Evolutionary conservation across 2,329 filamentous ascomycete species (phyloP).

Genomic region (Sarocladiaceae sp.): DNA sequence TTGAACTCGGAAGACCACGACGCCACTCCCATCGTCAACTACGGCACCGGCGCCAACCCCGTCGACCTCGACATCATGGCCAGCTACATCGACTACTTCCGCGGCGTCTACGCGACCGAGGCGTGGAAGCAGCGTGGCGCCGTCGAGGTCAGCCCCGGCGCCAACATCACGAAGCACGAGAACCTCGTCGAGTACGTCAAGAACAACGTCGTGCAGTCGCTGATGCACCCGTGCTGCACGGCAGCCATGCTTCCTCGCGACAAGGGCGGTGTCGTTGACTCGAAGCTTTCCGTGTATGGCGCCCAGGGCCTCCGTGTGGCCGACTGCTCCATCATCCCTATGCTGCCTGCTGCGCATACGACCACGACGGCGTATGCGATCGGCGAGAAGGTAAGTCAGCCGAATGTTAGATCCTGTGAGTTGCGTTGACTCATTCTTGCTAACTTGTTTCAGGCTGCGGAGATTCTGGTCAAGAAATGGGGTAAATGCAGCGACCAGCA

Average conservation of each 20-base stretch:
- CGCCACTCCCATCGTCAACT: slow-evolving; percentile 25
- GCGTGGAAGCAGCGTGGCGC: slow-evolving; percentile 21
- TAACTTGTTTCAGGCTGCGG: too few relatives aligned
- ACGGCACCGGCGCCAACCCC: slow-evolving; percentile 27
- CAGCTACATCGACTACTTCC: slow-evolving; percentile 23
- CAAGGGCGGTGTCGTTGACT: slow-evolving; percentile 28
- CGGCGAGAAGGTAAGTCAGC: slow-evolving; percentile 34
- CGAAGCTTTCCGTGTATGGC: slow-evolving; percentile 27
- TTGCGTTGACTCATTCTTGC: too few relatives aligned
- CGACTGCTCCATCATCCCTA: slow-evolving; percentile 21
- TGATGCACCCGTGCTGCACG: slow-evolving; percentile 36
- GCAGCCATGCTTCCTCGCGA: slow-evolving; percentile 36
- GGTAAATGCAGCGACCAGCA: too few relatives aligned
- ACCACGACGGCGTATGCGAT: slow-evolving; percentile 48
- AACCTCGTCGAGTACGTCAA: slow-evolving; percentile 18
- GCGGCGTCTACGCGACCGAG: slow-evolving; percentile 20
- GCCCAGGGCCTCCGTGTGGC: slow-evolving; percentile 25
- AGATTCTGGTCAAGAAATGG: too few relatives aligned
- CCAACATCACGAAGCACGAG: slow-evolving; percentile 14
- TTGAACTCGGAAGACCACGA: slow-evolving; percentile 18
- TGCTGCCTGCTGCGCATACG: slow-evolving; percentile 29
- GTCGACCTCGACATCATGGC: slow-evolving; percentile 29
- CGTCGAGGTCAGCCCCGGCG: slow-evolving; percentile 23
- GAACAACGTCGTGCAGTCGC: slow-evolving; percentile 25
- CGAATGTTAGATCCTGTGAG: neutral